Evolutionary conservation across 129 eudicot species (phyloP), one percentile per base, ranked within the genome.

Genomic region (Pittosporum tobira): DNA sequence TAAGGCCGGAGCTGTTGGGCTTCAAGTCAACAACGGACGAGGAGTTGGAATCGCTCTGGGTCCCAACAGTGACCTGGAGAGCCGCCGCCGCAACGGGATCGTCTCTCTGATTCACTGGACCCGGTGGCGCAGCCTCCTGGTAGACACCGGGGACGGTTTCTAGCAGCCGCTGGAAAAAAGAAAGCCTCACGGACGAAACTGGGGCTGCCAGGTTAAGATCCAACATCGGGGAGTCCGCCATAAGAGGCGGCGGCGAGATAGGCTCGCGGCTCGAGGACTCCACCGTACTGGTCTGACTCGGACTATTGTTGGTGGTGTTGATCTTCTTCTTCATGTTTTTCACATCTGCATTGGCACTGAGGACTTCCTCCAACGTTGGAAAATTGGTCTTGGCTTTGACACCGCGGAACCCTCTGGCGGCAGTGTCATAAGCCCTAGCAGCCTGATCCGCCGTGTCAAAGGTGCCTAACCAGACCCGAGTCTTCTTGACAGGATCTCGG

Each of bases 401-500:
- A 9, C 26, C 44, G 3, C 63, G 63, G 31, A 57, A 57, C 7
- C 21, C 47, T 1, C 63, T 47, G 7, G 63, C 63, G 16, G 63
- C 63, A 3, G 63, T n/a, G 10, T 57, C 63, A 25, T 38, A 57
- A 57, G 63, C 63, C 0, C 63, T 26, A 4, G 63, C 63, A 18
- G 63, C 63, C 48, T 36, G 42, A 4, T 54, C 59, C 15, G 59
- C 59, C 24, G 59, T 54, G n/a, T 54, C 59, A 6, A 75, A 75
- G 0, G 80, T 75, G 12, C 80, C 80, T 1, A 75, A 4, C 80
- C 80, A 75, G 0, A 75, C 80, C 0, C 80, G 75, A 24, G 61
- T 69, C 20, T 75, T 75, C 28, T 75, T 75, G 3, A 64, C 69
- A 1, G 80, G 80, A 24, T 75, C 80, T 14, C 80, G 59, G 58